Percentiles rank a stretch among this genome's conserved stretches.
phyloP scores from a whole-genome alignment of 371 early-diverging fungal genomes.

The Syncephalastrum monosporum region DNA sequence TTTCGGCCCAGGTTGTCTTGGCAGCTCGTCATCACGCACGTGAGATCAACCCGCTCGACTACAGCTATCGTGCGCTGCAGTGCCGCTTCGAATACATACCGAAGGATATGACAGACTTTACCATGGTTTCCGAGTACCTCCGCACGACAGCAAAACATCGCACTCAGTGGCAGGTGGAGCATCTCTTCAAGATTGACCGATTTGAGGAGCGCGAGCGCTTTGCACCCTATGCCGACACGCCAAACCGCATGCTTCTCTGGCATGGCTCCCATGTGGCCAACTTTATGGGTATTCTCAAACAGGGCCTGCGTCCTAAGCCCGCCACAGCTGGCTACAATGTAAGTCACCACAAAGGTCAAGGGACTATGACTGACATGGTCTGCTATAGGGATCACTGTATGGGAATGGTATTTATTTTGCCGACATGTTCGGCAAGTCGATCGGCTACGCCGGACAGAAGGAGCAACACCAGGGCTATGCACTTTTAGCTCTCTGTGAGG shows the following conservation, averaged over 20 bases:
- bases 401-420: conserved; percentile 67
- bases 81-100: conserved; percentile 27
- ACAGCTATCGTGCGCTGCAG: conserved; percentile 42
- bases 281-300: conserved; percentile 46
- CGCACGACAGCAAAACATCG: conserved; percentile 18
- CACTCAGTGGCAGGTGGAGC: conserved; percentile 34
- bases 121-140: conserved; percentile 46
- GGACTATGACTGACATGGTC: background rate
- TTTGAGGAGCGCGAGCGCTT: conserved; percentile 27
- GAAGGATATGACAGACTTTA: conserved; percentile 21
- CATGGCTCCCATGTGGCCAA: conserved; percentile 49
- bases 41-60: conserved; percentile 50
- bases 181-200: conserved; percentile 34
- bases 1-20: conserved; percentile 49
- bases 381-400: conserved; percentile 35
- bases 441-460: conserved; percentile 30
- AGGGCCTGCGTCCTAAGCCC: conserved; percentile 45
- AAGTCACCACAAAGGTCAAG: conserved; percentile 10
- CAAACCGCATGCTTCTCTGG: conserved; percentile 48
- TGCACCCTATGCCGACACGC: conserved; percentile 18
- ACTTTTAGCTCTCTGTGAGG: conserved; percentile 56
- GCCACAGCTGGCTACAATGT: conserved; percentile 22
- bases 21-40: conserved; percentile 46
- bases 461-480: conserved; percentile 18
- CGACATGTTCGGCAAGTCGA: conserved; percentile 52